Conservation (phyloP, 148 eudicot genomes). For the Polygonum maritimum region DNA sequence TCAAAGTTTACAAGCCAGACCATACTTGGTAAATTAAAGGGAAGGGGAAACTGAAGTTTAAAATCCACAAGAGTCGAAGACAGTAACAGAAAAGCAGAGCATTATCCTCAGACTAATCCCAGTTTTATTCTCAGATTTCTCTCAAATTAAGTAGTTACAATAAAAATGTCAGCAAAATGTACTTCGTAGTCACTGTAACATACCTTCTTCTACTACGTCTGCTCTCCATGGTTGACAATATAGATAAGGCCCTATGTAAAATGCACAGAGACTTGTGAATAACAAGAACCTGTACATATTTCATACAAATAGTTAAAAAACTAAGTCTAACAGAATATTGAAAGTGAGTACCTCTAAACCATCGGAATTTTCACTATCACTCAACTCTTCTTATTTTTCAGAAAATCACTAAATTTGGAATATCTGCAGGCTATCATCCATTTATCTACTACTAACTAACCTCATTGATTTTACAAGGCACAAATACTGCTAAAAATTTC, state of each 20-base stretch:
- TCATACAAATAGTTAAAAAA: background rate
- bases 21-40: background rate
- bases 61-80: background rate
- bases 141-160: background rate
- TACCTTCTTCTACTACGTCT: constrained; percentile 23
- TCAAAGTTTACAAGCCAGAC: constrained; percentile 55
- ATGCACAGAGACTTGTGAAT: constrained; percentile 30
- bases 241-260: constrained; percentile 24
- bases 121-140: background rate
- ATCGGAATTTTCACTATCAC: background rate
- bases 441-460: background rate
- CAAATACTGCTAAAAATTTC: background rate
- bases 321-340: background rate
- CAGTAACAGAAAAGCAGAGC: background rate
- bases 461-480: background rate
- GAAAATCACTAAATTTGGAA: background rate
- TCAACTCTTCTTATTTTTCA: background rate
- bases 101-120: background rate
- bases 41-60: background rate
- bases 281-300: constrained; percentile 27
- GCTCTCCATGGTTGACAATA: constrained; percentile 19
- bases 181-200: background rate
- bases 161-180: background rate
- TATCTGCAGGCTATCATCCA: background rate
- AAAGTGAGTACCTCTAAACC: constrained; percentile 2